These are phyloP conservation scores for Gentiana dahurica DNA, from an alignment of 257 asterid species.

Conservation along the genomic window DNA sequence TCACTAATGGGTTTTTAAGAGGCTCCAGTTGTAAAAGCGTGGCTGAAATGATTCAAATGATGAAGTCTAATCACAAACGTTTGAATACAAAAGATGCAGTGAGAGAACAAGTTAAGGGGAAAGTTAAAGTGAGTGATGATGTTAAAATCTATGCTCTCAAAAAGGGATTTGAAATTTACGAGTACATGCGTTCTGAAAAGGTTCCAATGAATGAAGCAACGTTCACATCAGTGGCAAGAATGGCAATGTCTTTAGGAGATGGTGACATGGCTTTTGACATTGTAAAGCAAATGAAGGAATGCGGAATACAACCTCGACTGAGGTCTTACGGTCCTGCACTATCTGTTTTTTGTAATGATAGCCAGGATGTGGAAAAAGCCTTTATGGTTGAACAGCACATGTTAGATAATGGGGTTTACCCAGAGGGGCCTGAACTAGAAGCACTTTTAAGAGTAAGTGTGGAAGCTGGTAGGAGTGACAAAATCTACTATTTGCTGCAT, in stretches of 20 bases:
- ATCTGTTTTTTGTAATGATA: constrained; percentile 46
- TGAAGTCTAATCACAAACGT: constrained; percentile 24
- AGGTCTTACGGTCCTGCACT: constrained; percentile 82
- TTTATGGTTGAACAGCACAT: constrained; percentile 62
- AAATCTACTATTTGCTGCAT: constrained; percentile 59
- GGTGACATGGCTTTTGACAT: constrained; percentile 70
- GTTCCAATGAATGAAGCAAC: constrained; percentile 73
- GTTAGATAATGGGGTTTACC: constrained; percentile 53
- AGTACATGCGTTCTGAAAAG: constrained; percentile 43
- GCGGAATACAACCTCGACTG: constrained; percentile 51
- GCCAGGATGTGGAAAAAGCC: constrained; percentile 58
- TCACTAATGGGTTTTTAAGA: constrained; percentile 14
- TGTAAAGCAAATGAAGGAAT: constrained; percentile 59
- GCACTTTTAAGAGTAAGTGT: constrained; percentile 55
- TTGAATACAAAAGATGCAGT: constrained; percentile 10
- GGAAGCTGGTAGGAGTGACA: constrained; percentile 56
- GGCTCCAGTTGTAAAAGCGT: constrained; percentile 19
- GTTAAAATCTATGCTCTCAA: constrained; percentile 42
- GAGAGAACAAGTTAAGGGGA: constrained; percentile 14
- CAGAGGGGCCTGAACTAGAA: constrained; percentile 71
- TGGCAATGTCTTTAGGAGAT: constrained; percentile 70
- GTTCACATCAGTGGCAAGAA: constrained; percentile 71
- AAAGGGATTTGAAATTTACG: constrained; percentile 60
- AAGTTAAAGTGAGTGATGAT: constrained; percentile 47
- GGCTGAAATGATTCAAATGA: constrained; percentile 39